Evolutionary conservation across 1,139 yeast genomes (phyloP).

Genomic region (Pichia kudriavzevii): DNA sequence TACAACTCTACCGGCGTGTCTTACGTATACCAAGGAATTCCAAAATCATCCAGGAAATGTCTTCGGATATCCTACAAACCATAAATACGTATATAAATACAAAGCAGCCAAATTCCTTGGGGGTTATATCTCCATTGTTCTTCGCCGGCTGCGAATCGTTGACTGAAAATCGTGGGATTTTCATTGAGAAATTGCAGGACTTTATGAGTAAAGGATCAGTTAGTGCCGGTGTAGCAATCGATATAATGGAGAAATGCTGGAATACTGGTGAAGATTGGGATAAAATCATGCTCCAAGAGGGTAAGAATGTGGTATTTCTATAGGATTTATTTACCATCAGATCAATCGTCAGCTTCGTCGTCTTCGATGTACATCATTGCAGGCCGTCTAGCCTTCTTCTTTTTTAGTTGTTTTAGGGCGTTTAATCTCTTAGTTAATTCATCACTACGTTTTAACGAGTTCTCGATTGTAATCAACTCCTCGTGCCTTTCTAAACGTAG

Average conservation of each 20-base stretch:
- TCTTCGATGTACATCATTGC: slow-evolving; percentile 22
- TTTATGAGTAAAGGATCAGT: slow-evolving; percentile 40
- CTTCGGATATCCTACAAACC: slow-evolving; percentile 34
- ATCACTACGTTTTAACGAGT: slow-evolving; percentile 21
- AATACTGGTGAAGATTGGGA: slow-evolving; percentile 50
- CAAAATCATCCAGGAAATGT: slow-evolving; percentile 38
- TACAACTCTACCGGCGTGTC: slow-evolving; percentile 52
- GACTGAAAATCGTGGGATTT: slow-evolving; percentile 21
- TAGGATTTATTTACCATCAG: slow-evolving; percentile 17
- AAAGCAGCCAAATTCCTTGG: slow-evolving; percentile 46
- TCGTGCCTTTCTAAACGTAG: slow-evolving; percentile 26
- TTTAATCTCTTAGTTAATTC: slow-evolving; percentile 22
- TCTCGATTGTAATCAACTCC: slow-evolving; percentile 26
- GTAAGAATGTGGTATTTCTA: slow-evolving; percentile 42
- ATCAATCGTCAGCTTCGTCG: slow-evolving; percentile 12
- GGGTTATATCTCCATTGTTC: slow-evolving; percentile 49
- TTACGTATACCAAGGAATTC: slow-evolving; percentile 42
- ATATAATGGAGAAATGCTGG: slow-evolving; percentile 53
- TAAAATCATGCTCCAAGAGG: slow-evolving; percentile 37
- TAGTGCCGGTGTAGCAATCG: slow-evolving; percentile 42
- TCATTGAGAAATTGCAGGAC: slow-evolving; percentile 32
- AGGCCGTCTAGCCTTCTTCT: slow-evolving; percentile 12
- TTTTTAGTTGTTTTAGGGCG: slow-evolving; percentile 19
- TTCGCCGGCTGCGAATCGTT: slow-evolving; percentile 49
- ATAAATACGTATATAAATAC: slow-evolving; percentile 35